Conservation (phyloP, 2,329 filamentous ascomycete genomes). For the Dryadomyces quercivorus region DNA sequence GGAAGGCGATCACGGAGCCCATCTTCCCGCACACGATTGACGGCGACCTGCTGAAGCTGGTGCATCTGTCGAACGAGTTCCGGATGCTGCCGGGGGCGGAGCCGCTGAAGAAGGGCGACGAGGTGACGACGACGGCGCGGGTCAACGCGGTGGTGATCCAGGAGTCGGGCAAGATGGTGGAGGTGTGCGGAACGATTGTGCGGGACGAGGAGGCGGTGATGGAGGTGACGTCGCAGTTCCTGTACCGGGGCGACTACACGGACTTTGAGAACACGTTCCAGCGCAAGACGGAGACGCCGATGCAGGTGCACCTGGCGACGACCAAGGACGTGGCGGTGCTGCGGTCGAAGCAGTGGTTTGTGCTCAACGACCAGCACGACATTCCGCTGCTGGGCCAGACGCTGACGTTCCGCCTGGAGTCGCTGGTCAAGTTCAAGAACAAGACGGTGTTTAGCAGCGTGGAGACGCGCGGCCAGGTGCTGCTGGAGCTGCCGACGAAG, state of each 20-base stretch:
- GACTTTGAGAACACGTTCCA: conserved; percentile 99
- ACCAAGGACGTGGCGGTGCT: conserved; percentile 88
- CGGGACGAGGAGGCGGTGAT: conserved; percentile 78
- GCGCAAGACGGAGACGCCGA: conserved; percentile 88
- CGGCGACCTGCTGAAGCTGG: conserved; percentile 87
- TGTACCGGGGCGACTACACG: conserved; percentile 85
- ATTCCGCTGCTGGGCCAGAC: conserved; percentile 87
- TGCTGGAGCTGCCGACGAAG: conserved; percentile 90
- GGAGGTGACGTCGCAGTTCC: conserved; percentile 97
- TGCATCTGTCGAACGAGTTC: conserved; percentile 95
- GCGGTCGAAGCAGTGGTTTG: conserved; percentile 96
- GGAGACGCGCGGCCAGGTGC: conserved; percentile 81
- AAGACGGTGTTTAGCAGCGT: conserved; percentile 83
- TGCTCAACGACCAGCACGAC: conserved; percentile 57
- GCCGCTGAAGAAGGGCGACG: conserved; percentile 89
- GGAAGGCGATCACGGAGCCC: conserved; percentile 98
- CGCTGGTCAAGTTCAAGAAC: conserved; percentile 88
- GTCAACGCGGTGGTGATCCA: conserved; percentile 98
- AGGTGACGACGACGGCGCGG: conserved; percentile 83
- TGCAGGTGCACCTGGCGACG: conserved; percentile 79
- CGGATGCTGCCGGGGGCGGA: conserved; percentile 95
- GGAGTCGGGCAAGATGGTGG: conserved; percentile 97
- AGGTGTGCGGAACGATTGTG: conserved; percentile 94
- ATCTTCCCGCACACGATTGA: conserved; percentile 97
- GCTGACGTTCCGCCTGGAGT: conserved; percentile 89